A percentile compares a stretch with the other conserved stretches of the same genome.
Evolutionary conservation across 257 asterid genomes (phyloP).

Genomic region (Echites panduratus): DNA sequence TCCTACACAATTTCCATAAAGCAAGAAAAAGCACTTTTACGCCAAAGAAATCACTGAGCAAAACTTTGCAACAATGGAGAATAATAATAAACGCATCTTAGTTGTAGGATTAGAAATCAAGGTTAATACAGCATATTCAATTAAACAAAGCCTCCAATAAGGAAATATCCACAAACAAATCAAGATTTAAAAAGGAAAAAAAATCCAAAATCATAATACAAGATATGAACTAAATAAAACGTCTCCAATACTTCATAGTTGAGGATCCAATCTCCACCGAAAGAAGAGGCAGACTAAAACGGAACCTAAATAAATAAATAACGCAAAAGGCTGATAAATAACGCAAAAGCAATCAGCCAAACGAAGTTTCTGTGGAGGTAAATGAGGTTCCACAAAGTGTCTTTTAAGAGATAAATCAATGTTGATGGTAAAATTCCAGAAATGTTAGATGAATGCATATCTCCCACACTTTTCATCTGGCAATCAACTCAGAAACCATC

Average conservation of each 20-base stretch:
- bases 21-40: neutral
- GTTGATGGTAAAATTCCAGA: neutral
- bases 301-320: neutral
- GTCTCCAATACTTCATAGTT: neutral
- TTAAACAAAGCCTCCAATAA: neutral
- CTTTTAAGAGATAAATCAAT: neutral
- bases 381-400: neutral
- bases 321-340: neutral
- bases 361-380: no score
- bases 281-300: neutral
- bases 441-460: neutral
- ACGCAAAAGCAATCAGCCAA: neutral
- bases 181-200: no score
- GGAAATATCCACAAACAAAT: neutral
- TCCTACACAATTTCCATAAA: slow-evolving; percentile 45
- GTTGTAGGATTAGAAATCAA: neutral
- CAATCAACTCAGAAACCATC: neutral
- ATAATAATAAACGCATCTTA: neutral
- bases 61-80: neutral
- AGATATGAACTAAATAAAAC: neutral
- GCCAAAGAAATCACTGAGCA: neutral
- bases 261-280: neutral
- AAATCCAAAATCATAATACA: neutral
- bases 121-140: neutral
- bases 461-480: neutral